phyloP scores from a whole-genome alignment of 306 rosid species.

The Sicyos baderoa region DNA sequence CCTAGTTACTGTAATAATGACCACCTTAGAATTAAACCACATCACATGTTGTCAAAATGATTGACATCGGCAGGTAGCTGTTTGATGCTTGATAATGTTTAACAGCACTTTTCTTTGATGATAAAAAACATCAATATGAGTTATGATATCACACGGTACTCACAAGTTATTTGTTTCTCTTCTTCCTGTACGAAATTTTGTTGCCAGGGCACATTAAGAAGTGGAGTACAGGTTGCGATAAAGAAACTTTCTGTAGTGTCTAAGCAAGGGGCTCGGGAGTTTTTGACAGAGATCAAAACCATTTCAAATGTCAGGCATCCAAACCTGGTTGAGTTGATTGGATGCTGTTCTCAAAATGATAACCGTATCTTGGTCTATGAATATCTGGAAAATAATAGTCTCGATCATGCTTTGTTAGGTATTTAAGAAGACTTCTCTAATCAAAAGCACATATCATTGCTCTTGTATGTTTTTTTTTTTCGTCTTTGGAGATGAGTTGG shows the following conservation, averaged over 20 bases:
- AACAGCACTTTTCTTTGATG: not conserved
- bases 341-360: constrained; percentile 66
- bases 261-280: constrained; percentile 82
- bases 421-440: constrained; percentile 15
- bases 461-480: not conserved
- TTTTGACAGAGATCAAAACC: constrained; percentile 65
- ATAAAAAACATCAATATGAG: not conserved
- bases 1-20: not conserved
- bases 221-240: constrained; percentile 64
- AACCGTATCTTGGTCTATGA: constrained; percentile 75
- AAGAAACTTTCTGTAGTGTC: constrained; percentile 78
- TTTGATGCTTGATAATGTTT: constrained; percentile 7
- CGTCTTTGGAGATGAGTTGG: not conserved
- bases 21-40: constrained; percentile 5
- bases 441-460: not conserved
- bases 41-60: not conserved
- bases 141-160: not conserved
- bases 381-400: constrained; percentile 68
- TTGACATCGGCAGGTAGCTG: not conserved
- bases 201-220: constrained; percentile 63
- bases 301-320: constrained; percentile 73
- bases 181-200: constrained; percentile 1
- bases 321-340: constrained; percentile 83
- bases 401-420: constrained; percentile 69
- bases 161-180: not conserved